phyloP scores from a whole-genome alignment of 78 protist genomes.

The slime mould (Dictyostelium discoideum) region dicty_2.7 NC_007091.3:2466501-2467000 shows the following conservation, averaged over 20 bases:
- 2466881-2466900: neutral
- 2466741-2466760: neutral
- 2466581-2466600: too few species aligned
- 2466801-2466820: neutral
- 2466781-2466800: neutral
- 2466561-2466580: too few species aligned
- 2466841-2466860: neutral
- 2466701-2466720: neutral
- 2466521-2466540: neutral
- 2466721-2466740: neutral
- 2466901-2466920: neutral
- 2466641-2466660: neutral
- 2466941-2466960: neutral
- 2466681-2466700: neutral
- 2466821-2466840: neutral
- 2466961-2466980: neutral
- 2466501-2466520: neutral
- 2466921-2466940: too few species aligned
- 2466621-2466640: neutral
- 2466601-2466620: neutral
- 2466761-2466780: neutral
- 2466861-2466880: neutral
- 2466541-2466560: too few species aligned
- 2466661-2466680: neutral
- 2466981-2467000: neutral